These are phyloP conservation scores for Ophiostoma novo-ulmi DNA, from an alignment of 2,329 filamentous ascomycete genomes.

Conservation along the genomic window DNA sequence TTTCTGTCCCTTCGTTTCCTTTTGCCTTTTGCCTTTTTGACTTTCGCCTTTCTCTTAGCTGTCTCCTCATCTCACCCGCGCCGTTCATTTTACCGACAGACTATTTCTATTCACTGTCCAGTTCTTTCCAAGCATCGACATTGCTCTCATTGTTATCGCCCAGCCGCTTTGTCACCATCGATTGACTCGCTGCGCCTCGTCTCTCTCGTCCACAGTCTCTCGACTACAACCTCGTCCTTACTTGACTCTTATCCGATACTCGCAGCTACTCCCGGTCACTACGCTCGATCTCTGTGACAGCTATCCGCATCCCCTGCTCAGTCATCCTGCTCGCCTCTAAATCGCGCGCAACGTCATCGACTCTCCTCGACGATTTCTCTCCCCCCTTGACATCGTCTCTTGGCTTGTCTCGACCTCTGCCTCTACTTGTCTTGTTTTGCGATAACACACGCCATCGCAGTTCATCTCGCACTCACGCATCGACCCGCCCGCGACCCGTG, in stretches of 20 bases:
- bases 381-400: background rate
- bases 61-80: background rate
- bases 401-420: background rate
- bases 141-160: background rate
- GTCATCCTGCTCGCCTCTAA: background rate
- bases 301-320: background rate
- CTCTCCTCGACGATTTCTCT: background rate
- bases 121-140: background rate
- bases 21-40: background rate
- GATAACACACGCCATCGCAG: background rate
- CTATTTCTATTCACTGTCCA: background rate
- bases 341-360: conserved; percentile 9
- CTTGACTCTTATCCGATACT: background rate
- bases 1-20: background rate
- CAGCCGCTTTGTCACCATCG: background rate
- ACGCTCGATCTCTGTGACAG: background rate
- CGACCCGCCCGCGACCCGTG: conserved; percentile 6
- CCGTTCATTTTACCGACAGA: background rate
- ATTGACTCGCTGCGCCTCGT: background rate
- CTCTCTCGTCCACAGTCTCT: background rate
- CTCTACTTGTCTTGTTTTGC: background rate
- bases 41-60: background rate
- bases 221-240: background rate
- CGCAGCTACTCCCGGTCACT: background rate
- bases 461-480: background rate